These are phyloP conservation scores for Lasiodiplodia hormozganensis DNA, from an alignment of 2,329 filamentous ascomycete genomes.

Conservation along the genomic window DNA sequence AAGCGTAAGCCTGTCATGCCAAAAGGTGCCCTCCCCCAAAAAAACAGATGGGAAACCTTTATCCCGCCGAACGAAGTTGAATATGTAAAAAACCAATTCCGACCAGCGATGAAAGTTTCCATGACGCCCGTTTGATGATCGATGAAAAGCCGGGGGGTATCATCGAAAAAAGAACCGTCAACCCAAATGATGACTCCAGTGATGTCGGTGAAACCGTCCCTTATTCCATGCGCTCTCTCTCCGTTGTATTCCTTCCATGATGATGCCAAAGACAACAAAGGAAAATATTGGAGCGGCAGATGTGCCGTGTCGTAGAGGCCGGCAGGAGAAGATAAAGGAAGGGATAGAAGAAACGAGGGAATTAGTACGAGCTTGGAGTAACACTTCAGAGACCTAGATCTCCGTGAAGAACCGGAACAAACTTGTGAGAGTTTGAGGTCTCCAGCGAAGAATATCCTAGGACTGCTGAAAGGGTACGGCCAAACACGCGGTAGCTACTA, in stretches of 20 bases:
- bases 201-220: constrained; percentile 10
- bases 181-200: constrained; percentile 22
- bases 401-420: background rate
- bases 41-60: background rate
- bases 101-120: background rate
- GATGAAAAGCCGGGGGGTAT: constrained; percentile 16
- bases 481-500: constrained; percentile 6
- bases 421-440: background rate
- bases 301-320: constrained; percentile 1
- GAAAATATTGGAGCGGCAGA: background rate
- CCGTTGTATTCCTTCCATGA: background rate
- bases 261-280: background rate
- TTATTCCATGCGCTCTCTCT: constrained; percentile 13
- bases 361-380: background rate
- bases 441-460: background rate
- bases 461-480: background rate
- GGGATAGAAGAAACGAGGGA: background rate
- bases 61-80: background rate
- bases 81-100: background rate
- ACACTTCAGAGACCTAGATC: background rate
- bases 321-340: background rate
- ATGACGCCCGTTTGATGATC: background rate
- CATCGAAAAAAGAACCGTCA: constrained; percentile 11
- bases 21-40: background rate
- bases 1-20: background rate